phyloP scores from a whole-genome alignment of 805 yeast species.

The Nakazawaea ishiwadae region DNA sequence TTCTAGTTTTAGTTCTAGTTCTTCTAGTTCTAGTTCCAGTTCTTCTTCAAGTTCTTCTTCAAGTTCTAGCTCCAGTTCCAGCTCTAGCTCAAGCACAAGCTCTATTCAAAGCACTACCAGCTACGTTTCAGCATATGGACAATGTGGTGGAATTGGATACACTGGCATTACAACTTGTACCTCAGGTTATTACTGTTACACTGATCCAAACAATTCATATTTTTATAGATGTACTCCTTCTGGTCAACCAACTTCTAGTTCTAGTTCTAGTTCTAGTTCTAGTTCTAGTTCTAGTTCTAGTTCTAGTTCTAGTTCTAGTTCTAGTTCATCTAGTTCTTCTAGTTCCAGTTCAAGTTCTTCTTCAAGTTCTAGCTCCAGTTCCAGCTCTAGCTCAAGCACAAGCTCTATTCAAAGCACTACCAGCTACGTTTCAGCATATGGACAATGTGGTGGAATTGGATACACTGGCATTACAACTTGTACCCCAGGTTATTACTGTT shows the following conservation, averaged over 20 bases:
- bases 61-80: neutral
- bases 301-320: neutral
- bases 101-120: no score
- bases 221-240: neutral
- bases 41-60: neutral
- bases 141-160: constrained; percentile 8
- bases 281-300: neutral
- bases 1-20: neutral
- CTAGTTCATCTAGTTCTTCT: neutral
- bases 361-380: constrained; percentile 1
- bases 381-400: neutral
- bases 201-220: neutral
- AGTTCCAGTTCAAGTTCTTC: neutral
- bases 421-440: constrained; percentile 1
- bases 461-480: constrained; percentile 2
- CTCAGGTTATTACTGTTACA: neutral
- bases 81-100: constrained; percentile 1
- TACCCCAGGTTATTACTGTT: constrained; percentile 3
- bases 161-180: constrained; percentile 1
- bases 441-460: constrained; percentile 9
- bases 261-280: no score
- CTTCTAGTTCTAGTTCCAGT: neutral
- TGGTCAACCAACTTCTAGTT: no score
- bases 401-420: neutral
- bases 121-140: neutral